Conservation (phyloP, 805 yeast species). For the Ogataea dorogensis region DNA sequence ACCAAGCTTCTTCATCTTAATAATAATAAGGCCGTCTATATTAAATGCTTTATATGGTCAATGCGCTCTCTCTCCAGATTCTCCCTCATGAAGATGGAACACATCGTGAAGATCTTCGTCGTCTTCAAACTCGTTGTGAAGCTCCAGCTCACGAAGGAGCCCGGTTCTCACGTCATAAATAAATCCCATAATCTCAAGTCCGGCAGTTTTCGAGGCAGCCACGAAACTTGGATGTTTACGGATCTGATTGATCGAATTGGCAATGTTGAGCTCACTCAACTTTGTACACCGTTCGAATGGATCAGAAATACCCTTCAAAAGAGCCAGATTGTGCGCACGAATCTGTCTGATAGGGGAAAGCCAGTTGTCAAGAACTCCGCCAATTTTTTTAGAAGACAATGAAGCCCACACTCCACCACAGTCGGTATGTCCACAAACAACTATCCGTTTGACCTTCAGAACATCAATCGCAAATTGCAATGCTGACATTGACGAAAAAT, state of each 20-base stretch:
- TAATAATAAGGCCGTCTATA: slow-evolving; percentile 7
- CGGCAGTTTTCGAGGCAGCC: slow-evolving; percentile 58
- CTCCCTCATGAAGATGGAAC: slow-evolving; percentile 25
- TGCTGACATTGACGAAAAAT: slow-evolving; percentile 71
- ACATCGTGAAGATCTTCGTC: slow-evolving; percentile 26
- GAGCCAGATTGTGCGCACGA: slow-evolving; percentile 55
- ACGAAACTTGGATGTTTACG: slow-evolving; percentile 65
- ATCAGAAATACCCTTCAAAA: slow-evolving; percentile 49
- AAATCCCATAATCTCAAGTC: slow-evolving; percentile 77
- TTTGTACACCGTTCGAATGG: slow-evolving; percentile 54
- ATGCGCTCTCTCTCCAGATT: slow-evolving; percentile 7
- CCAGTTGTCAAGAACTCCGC: slow-evolving; percentile 74
- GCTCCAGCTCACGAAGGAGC: slow-evolving; percentile 40
- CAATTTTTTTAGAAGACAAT: slow-evolving; percentile 58
- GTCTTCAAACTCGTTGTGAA: slow-evolving; percentile 25
- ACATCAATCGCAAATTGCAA: slow-evolving; percentile 87
- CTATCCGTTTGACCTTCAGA: slow-evolving; percentile 72
- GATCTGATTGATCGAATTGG: slow-evolving; percentile 67
- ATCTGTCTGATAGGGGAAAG: slow-evolving; percentile 65
- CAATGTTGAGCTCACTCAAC: slow-evolving; percentile 74
- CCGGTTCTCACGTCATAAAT: slow-evolving; percentile 85
- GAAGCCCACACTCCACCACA: slow-evolving; percentile 93
- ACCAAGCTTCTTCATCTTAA: slow-evolving; percentile 2
- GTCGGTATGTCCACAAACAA: slow-evolving; percentile 92
- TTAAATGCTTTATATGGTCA: slow-evolving; percentile 1